These are phyloP conservation scores for Blastocystis sp. DNA, from an alignment of 352 stramenopile genomes.

Conservation along the genomic window DNA sequence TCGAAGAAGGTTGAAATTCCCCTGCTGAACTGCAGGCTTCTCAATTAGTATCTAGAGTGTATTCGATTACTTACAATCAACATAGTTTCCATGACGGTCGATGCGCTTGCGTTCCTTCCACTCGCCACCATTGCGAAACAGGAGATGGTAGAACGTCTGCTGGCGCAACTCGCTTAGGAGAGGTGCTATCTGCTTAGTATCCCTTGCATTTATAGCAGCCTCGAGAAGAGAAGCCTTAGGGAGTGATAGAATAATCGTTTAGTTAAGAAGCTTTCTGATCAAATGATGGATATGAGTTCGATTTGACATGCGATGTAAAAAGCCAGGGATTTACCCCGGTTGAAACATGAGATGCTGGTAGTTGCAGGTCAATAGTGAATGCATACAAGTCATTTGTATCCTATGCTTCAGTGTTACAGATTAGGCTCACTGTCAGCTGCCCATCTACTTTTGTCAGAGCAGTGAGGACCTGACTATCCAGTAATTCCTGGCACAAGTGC, in stretches of 20 bases:
- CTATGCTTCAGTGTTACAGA: neutral
- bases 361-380: slow-evolving; percentile 4
- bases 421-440: neutral
- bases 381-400: slow-evolving; percentile 55
- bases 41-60: slow-evolving; percentile 30
- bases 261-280: neutral
- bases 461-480: neutral
- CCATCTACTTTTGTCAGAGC: neutral
- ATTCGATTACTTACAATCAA: neutral
- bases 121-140: slow-evolving; percentile 7
- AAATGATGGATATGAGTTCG: slow-evolving; percentile 51
- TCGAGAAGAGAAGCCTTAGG: slow-evolving; percentile 44
- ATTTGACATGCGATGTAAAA: slow-evolving; percentile 32
- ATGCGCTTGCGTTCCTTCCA: slow-evolving; percentile 40
- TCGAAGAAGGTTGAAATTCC: slow-evolving; percentile 43
- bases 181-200: neutral
- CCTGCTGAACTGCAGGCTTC: neutral
- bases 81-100: slow-evolving; percentile 50
- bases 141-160: slow-evolving; percentile 49
- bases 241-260: slow-evolving; percentile 35
- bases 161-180: slow-evolving; percentile 29
- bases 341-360: neutral
- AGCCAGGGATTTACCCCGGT: neutral
- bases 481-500: slow-evolving; percentile 15
- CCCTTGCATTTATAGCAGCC: neutral